Conservation (phyloP, 345 rosid species). For the Abelmoschus esculentus region DNA sequence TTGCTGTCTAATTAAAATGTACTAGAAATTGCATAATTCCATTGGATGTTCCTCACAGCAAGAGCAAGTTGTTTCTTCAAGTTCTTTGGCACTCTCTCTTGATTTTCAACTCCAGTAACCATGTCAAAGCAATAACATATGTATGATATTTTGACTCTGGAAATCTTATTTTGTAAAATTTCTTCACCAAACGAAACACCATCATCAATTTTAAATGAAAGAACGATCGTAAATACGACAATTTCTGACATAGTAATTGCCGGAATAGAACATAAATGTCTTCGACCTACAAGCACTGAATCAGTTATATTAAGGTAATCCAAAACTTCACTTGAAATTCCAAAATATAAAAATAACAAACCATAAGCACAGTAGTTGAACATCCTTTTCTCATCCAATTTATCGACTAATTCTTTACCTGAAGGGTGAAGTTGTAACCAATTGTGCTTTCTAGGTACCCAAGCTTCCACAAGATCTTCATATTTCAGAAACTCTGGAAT, state of each 20-base stretch:
- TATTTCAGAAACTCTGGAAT: constrained; percentile 64
- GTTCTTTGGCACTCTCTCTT: no score
- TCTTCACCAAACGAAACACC: constrained; percentile 86
- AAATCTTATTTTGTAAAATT: constrained; percentile 60
- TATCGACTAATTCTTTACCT: constrained; percentile 61
- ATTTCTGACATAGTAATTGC: constrained; percentile 86
- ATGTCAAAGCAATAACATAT: no score
- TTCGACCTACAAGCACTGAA: constrained; percentile 77
- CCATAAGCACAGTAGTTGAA: constrained; percentile 79
- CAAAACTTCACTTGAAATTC: constrained; percentile 93
- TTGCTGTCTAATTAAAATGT: no score
- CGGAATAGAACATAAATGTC: constrained; percentile 90
- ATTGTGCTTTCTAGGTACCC: constrained; percentile 92
- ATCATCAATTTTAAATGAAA: constrained; percentile 78
- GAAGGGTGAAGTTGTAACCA: constrained; percentile 65
- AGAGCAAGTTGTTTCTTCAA: no score
- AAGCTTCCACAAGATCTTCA: constrained; percentile 95
- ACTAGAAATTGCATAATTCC: no score
- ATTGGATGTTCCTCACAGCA: no score
- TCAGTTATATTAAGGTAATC: constrained; percentile 78
- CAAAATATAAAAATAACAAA: constrained; percentile 79
- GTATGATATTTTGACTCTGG: constrained; percentile 55
- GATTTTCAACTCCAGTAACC: no score
- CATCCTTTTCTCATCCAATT: constrained; percentile 67
- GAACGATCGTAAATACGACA: constrained; percentile 77